Evolutionary conservation across 306 rosid species (phyloP), one percentile per base, ranked within the genome.

Genomic region (Acacia melanoxylon): DNA sequence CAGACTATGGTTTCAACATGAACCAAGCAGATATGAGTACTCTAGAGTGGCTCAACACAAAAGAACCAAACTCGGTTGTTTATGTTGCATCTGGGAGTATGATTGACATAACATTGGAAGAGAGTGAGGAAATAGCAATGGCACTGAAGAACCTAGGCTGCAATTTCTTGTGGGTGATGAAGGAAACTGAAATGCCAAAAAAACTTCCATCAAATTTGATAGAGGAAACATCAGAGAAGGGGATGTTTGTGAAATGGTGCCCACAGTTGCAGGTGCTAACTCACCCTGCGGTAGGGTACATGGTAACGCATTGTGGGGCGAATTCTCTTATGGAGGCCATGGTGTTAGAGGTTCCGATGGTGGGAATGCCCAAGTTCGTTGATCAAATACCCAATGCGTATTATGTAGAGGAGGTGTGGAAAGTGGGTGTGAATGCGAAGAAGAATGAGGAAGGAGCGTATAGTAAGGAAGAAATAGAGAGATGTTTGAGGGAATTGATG

Each of bases 281-380:
- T 16, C 71, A 66, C 45, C 71, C 71, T 66, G 71, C 71, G 13
- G 71, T 66, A 66, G 71, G 71, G 14, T 66, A 66, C 45, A 16
- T 0, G 3, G 24, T 66, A 4, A 66, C 24, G 12, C 71, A 66
- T 17, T 66, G 71, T 66, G 45, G 71, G 13, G 71, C 71, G 0
- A 66, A 66, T 66, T 66, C 71, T 4, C 6, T 33, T 0, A 66
- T 17, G 71, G 44, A 66, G 13, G 71, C 45, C 3, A 8, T 66
- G 7, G 45, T 33, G 13, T 33, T 33, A 16, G 71, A 17, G 2
- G 45, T 31, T 66, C 45, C 45, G 33, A 33, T 66, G 45, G 42
- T 66, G 71, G 71, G 45, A 8, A 33, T 66, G 45, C 45, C 45
- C 4, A 16, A 2, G 44, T 66, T 31, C 2, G 24, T 0, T 5